Base-by-base conservation (phyloP, 1,284 basidiomycete genomes). In the Violaceomyces palustris region DNA sequence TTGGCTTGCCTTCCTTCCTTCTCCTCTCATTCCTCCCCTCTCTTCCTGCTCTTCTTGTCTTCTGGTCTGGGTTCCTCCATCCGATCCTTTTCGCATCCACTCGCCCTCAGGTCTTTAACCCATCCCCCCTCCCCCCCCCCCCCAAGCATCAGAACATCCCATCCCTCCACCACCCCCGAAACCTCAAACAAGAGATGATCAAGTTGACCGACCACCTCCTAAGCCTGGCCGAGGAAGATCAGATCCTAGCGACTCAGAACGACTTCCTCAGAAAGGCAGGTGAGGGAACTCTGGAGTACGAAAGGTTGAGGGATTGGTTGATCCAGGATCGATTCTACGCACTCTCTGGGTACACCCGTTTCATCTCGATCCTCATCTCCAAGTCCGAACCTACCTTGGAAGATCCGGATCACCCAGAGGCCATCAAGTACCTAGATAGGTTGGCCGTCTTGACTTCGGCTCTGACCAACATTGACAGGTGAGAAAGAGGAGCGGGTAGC, bases 261-360 rank as follows among this genome's bases (percentile, higher is more conserved):
- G 24, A 30, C 15, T 51, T 51, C 36, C 37, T 51, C 12, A 3
- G 14, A 9, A 7, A n/a, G n/a, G 44, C 38, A 14, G 39, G 45
- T 17, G 30, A 15, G 33, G 27, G 37, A 15, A 27, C 35, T 15
- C 29, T 51, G 9, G 21, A 36, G 8, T 14, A 25, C 21, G 32
- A 34, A 12, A 15, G 22, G 27, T 31, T 56, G 5, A 34, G 34
- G 24, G 36, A 35, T 21, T 57, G 53, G 53, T 42, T 57, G 29
- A 35, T 45, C 6, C 53, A 57, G 33, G 53, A 57, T 29, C 44
- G 53, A 4, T 34, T 54, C 17, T 57, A 57, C 35, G 39, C 35
- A n/a, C n/a, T 43, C 12, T 4, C 12, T 14, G 53, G 53, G 10
- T 57, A 57, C 34, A 9, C 38, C 4, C 29, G 27, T 3, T 34